Evolutionary conservation across 169 alveolate genomes (phyloP).

Genomic region (Eimeria necatrix): DNA sequence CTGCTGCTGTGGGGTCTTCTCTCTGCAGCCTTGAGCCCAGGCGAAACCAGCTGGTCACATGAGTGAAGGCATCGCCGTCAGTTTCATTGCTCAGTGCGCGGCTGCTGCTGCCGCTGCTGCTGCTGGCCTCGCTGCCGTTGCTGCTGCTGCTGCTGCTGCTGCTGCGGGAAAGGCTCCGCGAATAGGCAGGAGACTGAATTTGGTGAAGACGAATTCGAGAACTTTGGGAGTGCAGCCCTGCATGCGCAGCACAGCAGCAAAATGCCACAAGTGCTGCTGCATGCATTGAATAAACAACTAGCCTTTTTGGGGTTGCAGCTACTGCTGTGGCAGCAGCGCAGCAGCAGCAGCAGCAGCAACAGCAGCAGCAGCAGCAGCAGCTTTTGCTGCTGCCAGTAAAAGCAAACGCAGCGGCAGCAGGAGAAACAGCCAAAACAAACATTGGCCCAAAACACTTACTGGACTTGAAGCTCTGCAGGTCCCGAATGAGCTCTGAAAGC

Average conservation of each 20-base stretch:
- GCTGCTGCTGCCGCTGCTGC: constrained; percentile 19
- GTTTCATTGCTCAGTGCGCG: background rate
- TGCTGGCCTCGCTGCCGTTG: too few species aligned
- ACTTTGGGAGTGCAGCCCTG: background rate
- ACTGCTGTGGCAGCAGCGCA: background rate
- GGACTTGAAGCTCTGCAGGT: background rate
- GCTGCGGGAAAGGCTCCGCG: background rate
- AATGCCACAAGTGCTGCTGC: background rate
- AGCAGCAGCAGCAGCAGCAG: background rate
- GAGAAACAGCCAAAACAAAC: background rate
- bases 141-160: background rate
- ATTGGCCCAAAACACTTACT: background rate
- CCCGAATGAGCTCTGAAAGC: background rate
- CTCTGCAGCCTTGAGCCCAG: background rate
- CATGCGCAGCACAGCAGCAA: background rate
- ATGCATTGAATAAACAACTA: background rate
- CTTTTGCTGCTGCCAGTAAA: too few species aligned
- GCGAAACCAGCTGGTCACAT: background rate
- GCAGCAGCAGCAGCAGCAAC: background rate
- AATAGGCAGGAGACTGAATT: background rate
- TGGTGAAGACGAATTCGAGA: background rate
- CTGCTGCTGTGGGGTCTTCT: background rate
- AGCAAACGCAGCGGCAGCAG: background rate
- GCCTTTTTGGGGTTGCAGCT: background rate
- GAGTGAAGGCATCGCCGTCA: background rate